Evolutionary conservation across 176 grass and related monocot species (phyloP).

Genomic region (Raddia guianensis): DNA sequence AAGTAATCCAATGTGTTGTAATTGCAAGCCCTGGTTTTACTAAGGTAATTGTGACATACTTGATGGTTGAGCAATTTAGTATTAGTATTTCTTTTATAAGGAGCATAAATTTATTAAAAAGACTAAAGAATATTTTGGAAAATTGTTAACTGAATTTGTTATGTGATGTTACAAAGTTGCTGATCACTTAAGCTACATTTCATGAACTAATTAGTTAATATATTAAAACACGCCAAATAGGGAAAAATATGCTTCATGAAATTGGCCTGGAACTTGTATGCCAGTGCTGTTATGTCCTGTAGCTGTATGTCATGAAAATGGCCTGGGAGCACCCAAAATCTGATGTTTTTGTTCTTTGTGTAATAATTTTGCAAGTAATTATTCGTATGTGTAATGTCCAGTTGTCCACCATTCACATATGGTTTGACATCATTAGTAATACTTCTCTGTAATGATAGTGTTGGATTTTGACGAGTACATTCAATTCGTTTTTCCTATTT

Average conservation of each 20-base stretch:
- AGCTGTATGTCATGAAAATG: slow-evolving; percentile 23
- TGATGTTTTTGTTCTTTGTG: no score
- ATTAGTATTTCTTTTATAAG: slow-evolving; percentile 16
- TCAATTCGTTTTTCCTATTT: not conserved
- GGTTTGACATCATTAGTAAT: not conserved
- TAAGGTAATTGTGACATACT: slow-evolving; percentile 62
- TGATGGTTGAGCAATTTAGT: not conserved
- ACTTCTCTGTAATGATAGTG: not conserved
- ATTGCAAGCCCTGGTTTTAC: slow-evolving; percentile 98
- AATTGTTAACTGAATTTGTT: not conserved
- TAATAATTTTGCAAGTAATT: no score
- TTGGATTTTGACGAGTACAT: not conserved
- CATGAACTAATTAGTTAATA: not conserved
- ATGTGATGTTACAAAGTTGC: not conserved
- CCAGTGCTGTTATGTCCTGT: not conserved
- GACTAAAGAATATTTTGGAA: not conserved
- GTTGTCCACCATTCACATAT: not conserved
- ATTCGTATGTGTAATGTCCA: not conserved
- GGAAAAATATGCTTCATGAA: slow-evolving; percentile 6
- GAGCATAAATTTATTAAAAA: not conserved
- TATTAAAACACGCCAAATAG: slow-evolving; percentile 23
- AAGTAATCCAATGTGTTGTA: slow-evolving; percentile 79
- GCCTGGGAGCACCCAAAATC: no score
- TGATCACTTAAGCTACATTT: not conserved
- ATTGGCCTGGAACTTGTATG: not conserved